A percentile compares a stretch with the other conserved stretches of the same genome.
These are phyloP conservation scores for Cutaneotrichosporon cutaneum DNA, from an alignment of 1,284 basidiomycete species.

Conservation along the genomic window DNA sequence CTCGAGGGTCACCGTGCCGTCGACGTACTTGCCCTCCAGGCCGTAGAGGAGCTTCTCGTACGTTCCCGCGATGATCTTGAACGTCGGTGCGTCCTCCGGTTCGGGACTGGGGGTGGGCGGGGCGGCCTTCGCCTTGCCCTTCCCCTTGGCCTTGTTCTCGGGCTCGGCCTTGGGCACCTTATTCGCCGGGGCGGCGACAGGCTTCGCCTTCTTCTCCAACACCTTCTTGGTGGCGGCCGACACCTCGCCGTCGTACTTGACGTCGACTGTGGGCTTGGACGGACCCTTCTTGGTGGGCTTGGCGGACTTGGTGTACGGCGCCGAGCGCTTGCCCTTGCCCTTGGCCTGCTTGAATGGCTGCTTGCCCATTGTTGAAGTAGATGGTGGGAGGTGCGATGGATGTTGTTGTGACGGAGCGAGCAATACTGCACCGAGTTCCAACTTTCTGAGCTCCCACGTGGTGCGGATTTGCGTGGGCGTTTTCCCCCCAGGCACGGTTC, in stretches of 20 bases:
- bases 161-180: slow-evolving; percentile 10
- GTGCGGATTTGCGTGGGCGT: neutral
- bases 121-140: neutral
- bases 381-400: neutral
- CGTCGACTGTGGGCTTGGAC: slow-evolving; percentile 41
- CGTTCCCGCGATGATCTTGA: slow-evolving; percentile 84
- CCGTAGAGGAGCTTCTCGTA: slow-evolving; percentile 97
- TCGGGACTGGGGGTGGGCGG: neutral
- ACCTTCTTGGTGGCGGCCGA: slow-evolving; percentile 12
- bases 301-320: slow-evolving; percentile 19
- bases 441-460: slow-evolving; percentile 12
- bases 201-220: neutral
- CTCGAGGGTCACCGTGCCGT: slow-evolving; percentile 56
- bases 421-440: slow-evolving; percentile 1
- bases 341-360: slow-evolving; percentile 23
- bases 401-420: slow-evolving; percentile 2
- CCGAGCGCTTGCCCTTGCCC: slow-evolving; percentile 23
- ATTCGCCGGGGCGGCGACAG: slow-evolving; percentile 8
- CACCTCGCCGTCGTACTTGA: slow-evolving; percentile 36
- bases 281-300: slow-evolving; percentile 17
- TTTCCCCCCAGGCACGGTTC: neutral
- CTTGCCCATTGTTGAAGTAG: slow-evolving; percentile 35
- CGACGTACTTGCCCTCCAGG: slow-evolving; percentile 63
- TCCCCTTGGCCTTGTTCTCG: slow-evolving; percentile 31
- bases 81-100: slow-evolving; percentile 54